Evolutionary conservation across 2,329 filamentous ascomycete genomes (phyloP), one percentile per base, ranked within the genome.

Genomic region (Fusarium sp.): DNA sequence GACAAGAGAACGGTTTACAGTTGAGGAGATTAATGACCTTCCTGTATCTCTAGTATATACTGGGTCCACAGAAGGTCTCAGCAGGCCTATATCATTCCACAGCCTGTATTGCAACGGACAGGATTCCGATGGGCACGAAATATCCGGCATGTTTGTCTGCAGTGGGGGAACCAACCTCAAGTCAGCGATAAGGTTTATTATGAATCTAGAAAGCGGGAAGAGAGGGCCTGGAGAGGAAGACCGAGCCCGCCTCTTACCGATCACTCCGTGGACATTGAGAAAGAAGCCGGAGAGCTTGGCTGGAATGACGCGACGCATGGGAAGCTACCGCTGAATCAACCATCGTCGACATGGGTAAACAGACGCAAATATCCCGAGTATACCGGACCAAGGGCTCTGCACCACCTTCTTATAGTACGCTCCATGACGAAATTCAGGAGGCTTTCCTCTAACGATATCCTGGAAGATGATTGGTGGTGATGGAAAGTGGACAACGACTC

Each of bases 401-500:
- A 7, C 5, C 24, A 62, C 31, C 17, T 38, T 28, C 0, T n/a
- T n/a, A n/a, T n/a, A n/a, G n/a, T n/a, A n/a, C n/a, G n/a, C n/a
- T n/a, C n/a, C n/a, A n/a, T n/a, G n/a, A n/a, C n/a, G n/a, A n/a
- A n/a, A n/a, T n/a, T n/a, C n/a, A n/a, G n/a, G n/a, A n/a, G n/a
- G n/a, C n/a, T n/a, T n/a, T 22, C 26, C 17, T 6, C 28, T 0
- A 7, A 13, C 15, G 6, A 33, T 17, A 8, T 7, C 17, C 18
- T 55, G 3, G 28, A 41, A 15, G 47, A 42, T 18, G 7, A 41
- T 33, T 61, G 36, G 28, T 42, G 36, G 36, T 41, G 57, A 36
- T 49, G 28, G 47, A 17, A 49, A 20, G 22, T 20, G 11, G 20
- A 41, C 20, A 13, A 9, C 2, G 18, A 31, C 1, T 31, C 13